Percentiles rank a stretch among this genome's conserved stretches.
Conservation (phyloP, 2,329 filamentous ascomycete genomes). For the Epichloe festucae region DNA sequence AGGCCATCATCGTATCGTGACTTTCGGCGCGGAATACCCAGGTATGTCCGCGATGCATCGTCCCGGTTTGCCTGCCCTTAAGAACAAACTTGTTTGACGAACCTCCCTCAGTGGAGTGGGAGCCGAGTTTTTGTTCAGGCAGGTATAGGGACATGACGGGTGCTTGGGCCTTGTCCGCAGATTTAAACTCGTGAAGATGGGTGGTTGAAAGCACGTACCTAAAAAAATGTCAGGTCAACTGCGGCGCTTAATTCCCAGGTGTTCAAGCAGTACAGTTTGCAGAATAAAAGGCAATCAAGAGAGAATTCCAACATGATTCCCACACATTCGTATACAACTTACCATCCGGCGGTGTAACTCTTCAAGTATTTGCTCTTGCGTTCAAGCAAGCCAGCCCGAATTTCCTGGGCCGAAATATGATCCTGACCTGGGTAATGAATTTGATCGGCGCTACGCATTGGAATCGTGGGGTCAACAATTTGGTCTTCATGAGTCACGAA, state of each 20-base stretch:
- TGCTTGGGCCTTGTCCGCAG: conserved; percentile 81
- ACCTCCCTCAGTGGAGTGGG: conserved; percentile 69
- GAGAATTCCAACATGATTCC: background rate
- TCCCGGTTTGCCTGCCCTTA: conserved; percentile 86
- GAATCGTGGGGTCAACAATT: conserved; percentile 74
- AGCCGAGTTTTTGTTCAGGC: conserved; percentile 88
- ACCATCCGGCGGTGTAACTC: conserved; percentile 94
- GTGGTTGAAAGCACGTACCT: conserved; percentile 95
- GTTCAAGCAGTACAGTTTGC: background rate
- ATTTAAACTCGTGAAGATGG: conserved; percentile 97
- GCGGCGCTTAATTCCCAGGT: conserved; percentile 4
- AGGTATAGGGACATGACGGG: conserved; percentile 95
- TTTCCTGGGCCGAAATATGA: conserved; percentile 68
- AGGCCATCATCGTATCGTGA: conserved; percentile 92
- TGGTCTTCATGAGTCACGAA: conserved; percentile 74
- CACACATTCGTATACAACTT: conserved; percentile 20
- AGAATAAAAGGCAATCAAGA: background rate
- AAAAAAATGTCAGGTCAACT: background rate
- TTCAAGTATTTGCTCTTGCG: conserved; percentile 98
- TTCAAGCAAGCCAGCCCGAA: conserved; percentile 82
- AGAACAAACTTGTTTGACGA: conserved; percentile 96
- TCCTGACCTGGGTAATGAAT: conserved; percentile 88
- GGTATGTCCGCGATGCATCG: conserved; percentile 72
- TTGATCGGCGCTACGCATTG: conserved; percentile 63
- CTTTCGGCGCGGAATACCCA: conserved; percentile 62